Conservation (phyloP, 495 filamentous ascomycete genomes). For the Pyronema domesticum region DNA sequence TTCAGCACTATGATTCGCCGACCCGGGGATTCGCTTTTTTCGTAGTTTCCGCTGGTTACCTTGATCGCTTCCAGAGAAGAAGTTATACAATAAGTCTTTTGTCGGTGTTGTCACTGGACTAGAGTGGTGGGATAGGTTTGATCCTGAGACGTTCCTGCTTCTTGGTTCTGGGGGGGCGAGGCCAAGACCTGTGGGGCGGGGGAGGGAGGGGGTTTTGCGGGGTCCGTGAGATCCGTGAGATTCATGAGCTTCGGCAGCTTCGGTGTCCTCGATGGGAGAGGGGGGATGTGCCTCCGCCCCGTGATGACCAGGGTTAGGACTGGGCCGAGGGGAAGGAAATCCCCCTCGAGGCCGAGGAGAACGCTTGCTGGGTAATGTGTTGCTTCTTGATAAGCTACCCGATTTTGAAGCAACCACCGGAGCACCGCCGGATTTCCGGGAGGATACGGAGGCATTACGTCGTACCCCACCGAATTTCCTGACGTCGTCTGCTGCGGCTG, state of each 20-base stretch:
- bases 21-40: slow-evolving; percentile 61
- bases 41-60: slow-evolving; percentile 50
- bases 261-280: too few relatives aligned
- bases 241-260: too few relatives aligned
- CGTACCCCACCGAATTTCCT: slow-evolving; percentile 60
- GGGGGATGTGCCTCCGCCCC: too few relatives aligned
- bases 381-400: slow-evolving; percentile 68
- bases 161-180: slow-evolving; percentile 16
- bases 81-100: slow-evolving; percentile 45
- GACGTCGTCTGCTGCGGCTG: slow-evolving; percentile 69
- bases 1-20: slow-evolving; percentile 63
- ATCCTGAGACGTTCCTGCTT: slow-evolving; percentile 22
- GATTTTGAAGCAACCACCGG: slow-evolving; percentile 41
- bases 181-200: too few relatives aligned
- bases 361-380: slow-evolving; percentile 87
- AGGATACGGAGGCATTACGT: slow-evolving; percentile 64
- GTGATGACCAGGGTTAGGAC: too few relatives aligned
- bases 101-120: slow-evolving; percentile 40
- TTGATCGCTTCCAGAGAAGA: slow-evolving; percentile 31
- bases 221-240: too few relatives aligned
- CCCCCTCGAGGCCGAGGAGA: slow-evolving; percentile 42
- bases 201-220: too few relatives aligned
- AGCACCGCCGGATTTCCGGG: slow-evolving; percentile 52
- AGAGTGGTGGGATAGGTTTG: slow-evolving; percentile 26
- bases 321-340: too few relatives aligned